Percentiles rank a stretch among this genome's conserved stretches.
These are phyloP conservation scores for Colletotrichum siamense DNA, from an alignment of 2,329 filamentous ascomycete genomes.

Conservation along the genomic window DNA sequence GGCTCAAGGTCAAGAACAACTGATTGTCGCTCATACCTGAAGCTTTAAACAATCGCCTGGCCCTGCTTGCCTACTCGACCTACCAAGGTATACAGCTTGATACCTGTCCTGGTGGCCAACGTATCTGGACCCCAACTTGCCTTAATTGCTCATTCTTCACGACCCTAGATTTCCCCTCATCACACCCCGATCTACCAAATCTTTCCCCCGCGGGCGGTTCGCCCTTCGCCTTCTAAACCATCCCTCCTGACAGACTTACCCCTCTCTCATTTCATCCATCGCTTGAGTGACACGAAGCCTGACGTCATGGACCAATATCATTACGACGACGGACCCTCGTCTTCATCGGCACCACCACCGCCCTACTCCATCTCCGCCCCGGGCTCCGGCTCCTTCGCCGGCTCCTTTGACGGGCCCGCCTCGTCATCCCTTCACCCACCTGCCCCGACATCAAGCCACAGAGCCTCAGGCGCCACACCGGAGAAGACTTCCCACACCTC, in stretches of 20 bases:
- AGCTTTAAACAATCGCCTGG: not conserved
- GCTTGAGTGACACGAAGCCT: not conserved
- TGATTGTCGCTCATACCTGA: not conserved
- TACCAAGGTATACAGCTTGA: not conserved
- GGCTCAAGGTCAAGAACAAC: not conserved
- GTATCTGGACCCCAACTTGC: not conserved
- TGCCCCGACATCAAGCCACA: not conserved
- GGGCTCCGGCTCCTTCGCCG: conserved; percentile 10
- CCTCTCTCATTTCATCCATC: not conserved
- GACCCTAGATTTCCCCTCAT: not conserved
- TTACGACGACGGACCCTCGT: conserved; percentile 7
- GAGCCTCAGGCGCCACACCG: not conserved
- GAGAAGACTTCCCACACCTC: not conserved
- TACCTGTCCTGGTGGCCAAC: not conserved
- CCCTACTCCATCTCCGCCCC: conserved; percentile 17
- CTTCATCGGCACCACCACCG: conserved; percentile 14
- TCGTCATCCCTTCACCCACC: conserved; percentile 13
- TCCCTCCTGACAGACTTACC: not conserved
- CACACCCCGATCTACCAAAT: not conserved
- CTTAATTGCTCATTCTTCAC: not conserved
- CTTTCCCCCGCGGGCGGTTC: not conserved
- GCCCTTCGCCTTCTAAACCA: not conserved
- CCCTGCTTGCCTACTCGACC: not conserved
- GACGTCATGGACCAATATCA: conserved; percentile 16
- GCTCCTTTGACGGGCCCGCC: not conserved